These are phyloP conservation scores for Schwanniomyces etchellsii DNA, from an alignment of 1,139 yeast genomes.

Conservation along the genomic window DNA sequence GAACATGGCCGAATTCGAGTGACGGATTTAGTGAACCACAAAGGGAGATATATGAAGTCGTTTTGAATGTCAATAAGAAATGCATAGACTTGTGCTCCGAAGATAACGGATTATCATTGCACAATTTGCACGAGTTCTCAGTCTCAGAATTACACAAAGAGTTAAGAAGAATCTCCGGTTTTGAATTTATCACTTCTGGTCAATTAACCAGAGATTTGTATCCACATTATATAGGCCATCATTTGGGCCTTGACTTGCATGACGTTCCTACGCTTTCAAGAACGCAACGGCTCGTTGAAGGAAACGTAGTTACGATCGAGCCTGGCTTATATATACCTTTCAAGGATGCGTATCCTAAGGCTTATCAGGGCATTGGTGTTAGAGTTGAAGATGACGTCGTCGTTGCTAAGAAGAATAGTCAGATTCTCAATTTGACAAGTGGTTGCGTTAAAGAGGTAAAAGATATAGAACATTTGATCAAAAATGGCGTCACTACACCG, in stretches of 20 bases:
- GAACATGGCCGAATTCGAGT: slow-evolving; percentile 88
- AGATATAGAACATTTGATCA: slow-evolving; percentile 67
- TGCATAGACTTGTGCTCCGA: slow-evolving; percentile 69
- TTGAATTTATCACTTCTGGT: slow-evolving; percentile 41
- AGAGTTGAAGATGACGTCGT: slow-evolving; percentile 92
- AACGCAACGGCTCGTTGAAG: slow-evolving; percentile 42
- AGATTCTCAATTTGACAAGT: slow-evolving; percentile 57
- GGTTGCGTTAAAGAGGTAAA: slow-evolving; percentile 81
- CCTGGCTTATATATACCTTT: slow-evolving; percentile 91
- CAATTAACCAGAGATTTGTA: slow-evolving; percentile 58
- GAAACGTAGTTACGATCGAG: slow-evolving; percentile 85
- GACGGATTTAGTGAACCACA: slow-evolving; percentile 72
- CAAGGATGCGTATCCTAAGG: slow-evolving; percentile 63
- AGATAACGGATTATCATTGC: slow-evolving; percentile 48
- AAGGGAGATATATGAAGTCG: slow-evolving; percentile 81
- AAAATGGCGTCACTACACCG: slow-evolving; percentile 49
- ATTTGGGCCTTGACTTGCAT: slow-evolving; percentile 89
- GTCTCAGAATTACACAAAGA: slow-evolving; percentile 56
- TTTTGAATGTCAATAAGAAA: slow-evolving; percentile 71
- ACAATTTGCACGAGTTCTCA: slow-evolving; percentile 73
- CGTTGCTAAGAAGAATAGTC: slow-evolving; percentile 55
- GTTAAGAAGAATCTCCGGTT: slow-evolving; percentile 64
- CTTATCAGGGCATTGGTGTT: slow-evolving; percentile 85
- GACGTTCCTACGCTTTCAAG: slow-evolving; percentile 65
- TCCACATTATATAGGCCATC: slow-evolving; percentile 96